Percentiles rank a stretch among this genome's conserved stretches.
Evolutionary conservation across 2,329 filamentous ascomycete species (phyloP).

Genomic region (Fonsecaea nubica): DNA sequence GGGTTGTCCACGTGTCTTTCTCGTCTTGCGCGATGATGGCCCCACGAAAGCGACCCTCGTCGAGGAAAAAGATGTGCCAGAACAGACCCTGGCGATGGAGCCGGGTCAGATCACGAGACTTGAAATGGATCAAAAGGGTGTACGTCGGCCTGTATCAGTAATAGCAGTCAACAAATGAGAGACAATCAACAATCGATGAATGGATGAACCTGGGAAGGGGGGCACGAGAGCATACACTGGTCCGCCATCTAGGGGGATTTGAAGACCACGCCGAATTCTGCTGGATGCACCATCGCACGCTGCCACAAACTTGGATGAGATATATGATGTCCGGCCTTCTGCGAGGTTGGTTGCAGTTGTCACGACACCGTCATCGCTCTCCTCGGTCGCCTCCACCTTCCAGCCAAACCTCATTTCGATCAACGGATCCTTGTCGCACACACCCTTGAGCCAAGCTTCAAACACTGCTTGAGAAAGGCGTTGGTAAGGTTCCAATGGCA

Average conservation of each 20-base stretch:
- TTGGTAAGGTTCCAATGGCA: constrained; percentile 45
- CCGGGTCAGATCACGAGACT: constrained; percentile 42
- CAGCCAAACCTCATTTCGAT: constrained; percentile 42
- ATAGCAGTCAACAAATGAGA: background rate
- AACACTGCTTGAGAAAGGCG: constrained; percentile 46
- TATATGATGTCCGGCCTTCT: constrained; percentile 26
- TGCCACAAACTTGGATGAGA: constrained; percentile 40
- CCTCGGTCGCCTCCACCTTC: constrained; percentile 37
- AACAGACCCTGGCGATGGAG: constrained; percentile 42
- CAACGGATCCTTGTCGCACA: constrained; percentile 36
- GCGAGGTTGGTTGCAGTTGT: constrained; percentile 35
- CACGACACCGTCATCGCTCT: constrained; percentile 33
- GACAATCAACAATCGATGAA: background rate
- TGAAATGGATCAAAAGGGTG: constrained; percentile 45
- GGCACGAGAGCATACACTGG: constrained; percentile 38
- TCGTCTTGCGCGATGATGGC: constrained; percentile 44
- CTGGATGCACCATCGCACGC: constrained; percentile 44
- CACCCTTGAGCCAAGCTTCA: constrained; percentile 45
- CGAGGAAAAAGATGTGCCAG: constrained; percentile 45
- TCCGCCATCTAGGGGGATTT: constrained; percentile 41
- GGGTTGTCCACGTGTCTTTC: constrained; percentile 46
- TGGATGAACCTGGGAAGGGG: no score
- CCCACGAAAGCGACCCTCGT: constrained; percentile 34
- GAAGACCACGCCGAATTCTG: constrained; percentile 37
- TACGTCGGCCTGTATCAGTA: constrained; percentile 29